Evolutionary conservation across 352 stramenopile species (phyloP), one percentile per base, ranked within the genome.

Genomic region (Globisporangium takayamanum): DNA sequence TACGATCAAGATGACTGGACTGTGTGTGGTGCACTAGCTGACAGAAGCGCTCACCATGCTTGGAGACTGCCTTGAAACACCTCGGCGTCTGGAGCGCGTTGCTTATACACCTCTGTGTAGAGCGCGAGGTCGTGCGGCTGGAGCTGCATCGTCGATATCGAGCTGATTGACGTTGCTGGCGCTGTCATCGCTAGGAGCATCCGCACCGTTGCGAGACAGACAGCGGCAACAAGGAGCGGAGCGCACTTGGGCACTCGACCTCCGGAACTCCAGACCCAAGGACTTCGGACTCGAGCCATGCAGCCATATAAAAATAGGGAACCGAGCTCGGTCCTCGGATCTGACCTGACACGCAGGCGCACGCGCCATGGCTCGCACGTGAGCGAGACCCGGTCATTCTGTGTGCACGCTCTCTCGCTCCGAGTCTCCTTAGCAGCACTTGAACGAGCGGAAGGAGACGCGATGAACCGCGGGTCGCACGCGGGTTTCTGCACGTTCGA

Each of bases 401-500:
- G 33, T 39, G 33, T 12, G 33, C 33, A 12, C 33, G 33, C 33
- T 39, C 33, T 10, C 10, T 39, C 7, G 33, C 33, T 39, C 33
- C 33, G 33, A 39, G 33, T 12, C 33, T 39, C 33, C 33, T 14
- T 18, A 5, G 16, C 26, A 7, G 5, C 14, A 5, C 25, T 37
- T 12, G 16, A 16, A 10, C 10, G 22, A 49, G 39, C 28, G 28
- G 28, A 5, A 33, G 28, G 28, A 33, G 15, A 22, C 53, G 25
- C 46, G 18, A 84, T 89, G 72, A 86, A 88, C 53, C 79, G 77
- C 36, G 63, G 63, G 42, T 80, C 77, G 12, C 80, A 88, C 42
- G 74, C 71, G 15, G 81, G 81, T 6, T 92, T 89, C 55, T 89
- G 76, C 63, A 56, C 68, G 20, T 92, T 92, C 41, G 83, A 92